Conservation (phyloP, 2,329 filamentous ascomycete species). For the Beauveria rudraprayagi region DNA sequence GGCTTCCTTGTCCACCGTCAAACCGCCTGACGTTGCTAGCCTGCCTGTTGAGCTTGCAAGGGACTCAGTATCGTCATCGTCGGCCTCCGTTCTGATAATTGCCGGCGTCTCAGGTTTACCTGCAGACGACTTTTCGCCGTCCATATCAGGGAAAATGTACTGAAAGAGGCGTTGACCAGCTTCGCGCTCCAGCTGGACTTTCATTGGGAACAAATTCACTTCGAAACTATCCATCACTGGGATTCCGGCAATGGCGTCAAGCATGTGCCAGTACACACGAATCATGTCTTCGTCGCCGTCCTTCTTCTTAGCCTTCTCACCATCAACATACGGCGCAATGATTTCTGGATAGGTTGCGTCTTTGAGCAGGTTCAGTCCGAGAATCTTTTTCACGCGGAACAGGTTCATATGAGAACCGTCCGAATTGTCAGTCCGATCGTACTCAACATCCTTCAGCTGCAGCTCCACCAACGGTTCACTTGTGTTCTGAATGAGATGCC, state of each 20-base stretch:
- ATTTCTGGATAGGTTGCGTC: slow-evolving; percentile 94
- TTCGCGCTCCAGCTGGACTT: slow-evolving; percentile 87
- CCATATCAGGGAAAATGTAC: slow-evolving; percentile 89
- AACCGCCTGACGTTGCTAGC: slow-evolving; percentile 23
- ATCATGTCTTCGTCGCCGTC: slow-evolving; percentile 65
- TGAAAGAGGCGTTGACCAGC: slow-evolving; percentile 90
- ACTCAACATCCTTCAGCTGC: slow-evolving; percentile 82
- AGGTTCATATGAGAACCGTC: slow-evolving; percentile 95
- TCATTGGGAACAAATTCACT: slow-evolving; percentile 85
- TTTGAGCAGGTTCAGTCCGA: slow-evolving; percentile 81
- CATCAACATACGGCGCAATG: slow-evolving; percentile 79
- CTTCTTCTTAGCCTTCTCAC: slow-evolving; percentile 40
- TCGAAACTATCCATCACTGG: slow-evolving; percentile 97
- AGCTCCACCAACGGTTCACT: slow-evolving; percentile 87
- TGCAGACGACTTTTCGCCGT: slow-evolving; percentile 40
- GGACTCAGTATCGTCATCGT: slow-evolving; percentile 39
- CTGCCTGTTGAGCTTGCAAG: slow-evolving; percentile 30
- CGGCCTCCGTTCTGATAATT: slow-evolving; percentile 37
- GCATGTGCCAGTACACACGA: slow-evolving; percentile 93
- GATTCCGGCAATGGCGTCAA: slow-evolving; percentile 95
- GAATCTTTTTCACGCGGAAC: slow-evolving; percentile 78
- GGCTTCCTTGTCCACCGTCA: slow-evolving; percentile 34
- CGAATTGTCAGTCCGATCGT: slow-evolving; percentile 91
- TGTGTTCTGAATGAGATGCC: slow-evolving; percentile 86
- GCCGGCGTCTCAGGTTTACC: slow-evolving; percentile 55